Evolutionary conservation across 225 moss, liverwort and hornwort species (phyloP).

Genomic region (Sphagnum contortum): DNA sequence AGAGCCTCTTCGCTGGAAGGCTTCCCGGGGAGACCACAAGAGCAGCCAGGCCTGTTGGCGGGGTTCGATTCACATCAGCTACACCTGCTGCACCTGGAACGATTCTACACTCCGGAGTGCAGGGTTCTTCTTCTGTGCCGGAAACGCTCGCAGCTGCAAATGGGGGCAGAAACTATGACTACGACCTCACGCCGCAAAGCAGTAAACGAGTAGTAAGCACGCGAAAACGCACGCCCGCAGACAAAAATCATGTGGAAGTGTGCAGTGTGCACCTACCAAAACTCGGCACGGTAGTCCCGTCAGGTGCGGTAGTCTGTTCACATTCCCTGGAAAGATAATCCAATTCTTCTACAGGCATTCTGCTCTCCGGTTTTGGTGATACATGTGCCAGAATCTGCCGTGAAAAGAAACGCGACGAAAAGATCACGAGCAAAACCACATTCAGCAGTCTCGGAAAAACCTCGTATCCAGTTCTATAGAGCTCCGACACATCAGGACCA

Average conservation of each 20-base stretch:
- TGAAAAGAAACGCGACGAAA: no score
- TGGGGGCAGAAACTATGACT: no score
- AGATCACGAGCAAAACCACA: no score
- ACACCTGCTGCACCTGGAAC: conserved; percentile 31
- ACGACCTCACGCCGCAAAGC: no score
- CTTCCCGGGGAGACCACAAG: conserved; percentile 40
- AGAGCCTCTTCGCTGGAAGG: conserved; percentile 66
- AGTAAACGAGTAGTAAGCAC: no score
- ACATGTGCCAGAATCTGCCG: conserved; percentile 50
- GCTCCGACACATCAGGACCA: no score
- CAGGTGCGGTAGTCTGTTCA: no score
- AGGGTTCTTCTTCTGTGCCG: conserved; percentile 21
- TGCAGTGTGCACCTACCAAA: conserved; percentile 8
- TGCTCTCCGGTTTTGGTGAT: conserved; percentile 15
- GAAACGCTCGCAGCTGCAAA: conserved; percentile 12
- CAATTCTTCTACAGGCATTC: no score
- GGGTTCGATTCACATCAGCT: conserved; percentile 1
- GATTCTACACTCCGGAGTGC: conserved; percentile 30
- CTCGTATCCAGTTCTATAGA: no score
- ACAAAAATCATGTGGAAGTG: not conserved
- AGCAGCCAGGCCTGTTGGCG: conserved; percentile 1
- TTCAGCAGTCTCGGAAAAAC: no score
- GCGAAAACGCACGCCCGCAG: not conserved
- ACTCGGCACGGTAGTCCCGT: not conserved
- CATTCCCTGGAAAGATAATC: no score